These are phyloP conservation scores for Coemansia erecta DNA, from an alignment of 192 early-diverging fungal genomes.

Conservation along the genomic window DNA sequence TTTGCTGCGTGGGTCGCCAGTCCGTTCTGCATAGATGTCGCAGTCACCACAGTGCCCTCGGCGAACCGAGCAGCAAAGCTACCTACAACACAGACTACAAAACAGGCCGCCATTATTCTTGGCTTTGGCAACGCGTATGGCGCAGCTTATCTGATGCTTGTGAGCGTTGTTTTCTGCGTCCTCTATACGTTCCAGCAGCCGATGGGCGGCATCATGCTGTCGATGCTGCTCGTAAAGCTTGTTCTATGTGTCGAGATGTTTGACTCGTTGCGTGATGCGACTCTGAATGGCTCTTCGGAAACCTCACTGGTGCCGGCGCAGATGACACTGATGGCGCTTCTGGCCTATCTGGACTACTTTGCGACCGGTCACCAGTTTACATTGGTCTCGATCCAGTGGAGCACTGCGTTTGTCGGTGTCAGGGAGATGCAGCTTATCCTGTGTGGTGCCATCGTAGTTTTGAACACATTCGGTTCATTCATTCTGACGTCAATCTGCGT, in stretches of 20 bases:
- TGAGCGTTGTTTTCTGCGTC: conserved; percentile 60
- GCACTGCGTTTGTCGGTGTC: conserved; percentile 83
- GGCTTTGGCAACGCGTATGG: conserved; percentile 69
- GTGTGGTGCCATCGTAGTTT: conserved; percentile 65
- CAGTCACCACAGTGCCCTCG: conserved; percentile 8
- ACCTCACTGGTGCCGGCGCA: conserved; percentile 38
- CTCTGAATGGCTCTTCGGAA: not conserved
- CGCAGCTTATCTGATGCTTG: conserved; percentile 64
- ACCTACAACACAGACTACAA: not conserved
- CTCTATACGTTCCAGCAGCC: conserved; percentile 75
- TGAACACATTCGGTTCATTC: conserved; percentile 76
- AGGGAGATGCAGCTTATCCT: conserved; percentile 64
- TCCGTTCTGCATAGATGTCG: conserved; percentile 58
- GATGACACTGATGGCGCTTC: conserved; percentile 51
- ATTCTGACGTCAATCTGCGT: conserved; percentile 51
- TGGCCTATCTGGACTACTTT: conserved; percentile 73
- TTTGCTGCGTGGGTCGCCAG: conserved; percentile 54
- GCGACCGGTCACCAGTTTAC: conserved; percentile 91
- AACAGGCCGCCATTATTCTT: conserved; percentile 46
- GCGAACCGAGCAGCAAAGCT: not conserved
- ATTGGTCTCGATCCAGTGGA: conserved; percentile 88
- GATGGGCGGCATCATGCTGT: conserved; percentile 68
- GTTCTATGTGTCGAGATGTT: conserved; percentile 53
- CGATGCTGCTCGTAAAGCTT: conserved; percentile 47
- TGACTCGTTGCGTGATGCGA: conserved; percentile 39